Conservation (phyloP, 768 basidiomycete genomes). For the Lactifluus rugatus region DNA sequence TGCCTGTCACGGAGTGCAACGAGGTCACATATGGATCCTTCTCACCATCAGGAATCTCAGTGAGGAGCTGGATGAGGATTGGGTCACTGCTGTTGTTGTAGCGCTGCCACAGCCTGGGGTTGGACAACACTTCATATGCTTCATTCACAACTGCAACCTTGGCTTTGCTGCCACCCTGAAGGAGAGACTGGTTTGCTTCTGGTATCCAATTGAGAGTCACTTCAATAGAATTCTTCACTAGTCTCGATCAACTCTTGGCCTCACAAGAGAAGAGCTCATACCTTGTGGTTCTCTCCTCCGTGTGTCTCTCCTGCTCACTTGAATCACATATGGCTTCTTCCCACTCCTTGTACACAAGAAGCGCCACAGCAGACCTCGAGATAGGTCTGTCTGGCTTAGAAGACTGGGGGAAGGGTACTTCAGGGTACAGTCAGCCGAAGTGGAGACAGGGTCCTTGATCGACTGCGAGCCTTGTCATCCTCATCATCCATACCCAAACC, state of each 20-base stretch:
- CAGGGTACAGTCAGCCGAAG: constrained; percentile 17
- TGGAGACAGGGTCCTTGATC: constrained; percentile 22
- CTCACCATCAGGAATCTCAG: no score
- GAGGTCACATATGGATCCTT: no score
- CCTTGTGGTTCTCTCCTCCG: constrained; percentile 67
- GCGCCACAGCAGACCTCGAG: no score
- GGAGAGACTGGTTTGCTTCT: no score
- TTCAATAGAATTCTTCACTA: no score
- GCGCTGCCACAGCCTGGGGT: constrained; percentile 73
- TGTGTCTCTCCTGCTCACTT: constrained; percentile 77
- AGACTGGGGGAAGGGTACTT: constrained; percentile 23
- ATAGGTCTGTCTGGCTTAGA: no score
- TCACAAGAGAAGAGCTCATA: constrained; percentile 28
- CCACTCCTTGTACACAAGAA: constrained; percentile 70
- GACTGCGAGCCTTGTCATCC: constrained; percentile 32
- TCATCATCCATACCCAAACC: constrained; percentile 42
- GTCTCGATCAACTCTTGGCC: constrained; percentile 1
- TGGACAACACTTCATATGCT: constrained; percentile 87
- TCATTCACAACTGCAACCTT: constrained; percentile 96
- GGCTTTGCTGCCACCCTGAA: constrained; percentile 84
- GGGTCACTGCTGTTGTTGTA: constrained; percentile 96
- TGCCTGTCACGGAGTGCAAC: no score
- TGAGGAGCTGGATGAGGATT: no score
- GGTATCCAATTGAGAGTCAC: no score
- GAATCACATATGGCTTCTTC: constrained; percentile 73